A percentile compares a stretch with the other conserved stretches of the same genome.
Conservation (phyloP, 2,329 filamentous ascomycete species). For the Pseudocercospora eumusae region DNA sequence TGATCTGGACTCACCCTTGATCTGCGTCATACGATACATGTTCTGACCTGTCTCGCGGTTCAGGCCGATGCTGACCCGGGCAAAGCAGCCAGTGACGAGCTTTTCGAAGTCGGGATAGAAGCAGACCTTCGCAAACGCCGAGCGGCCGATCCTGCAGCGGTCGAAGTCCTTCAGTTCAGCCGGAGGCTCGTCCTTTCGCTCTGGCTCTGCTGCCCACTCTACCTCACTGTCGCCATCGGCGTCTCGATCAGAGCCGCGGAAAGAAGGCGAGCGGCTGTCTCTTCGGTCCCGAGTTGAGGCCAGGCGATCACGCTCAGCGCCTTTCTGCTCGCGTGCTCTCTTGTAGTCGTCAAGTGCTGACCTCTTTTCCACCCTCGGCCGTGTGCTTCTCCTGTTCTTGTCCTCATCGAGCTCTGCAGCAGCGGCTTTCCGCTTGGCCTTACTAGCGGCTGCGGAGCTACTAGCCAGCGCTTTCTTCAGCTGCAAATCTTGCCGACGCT, state of each 20-base stretch:
- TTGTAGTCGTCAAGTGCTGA: conserved; percentile 74
- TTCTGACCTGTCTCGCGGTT: conserved; percentile 69
- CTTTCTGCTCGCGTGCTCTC: conserved; percentile 61
- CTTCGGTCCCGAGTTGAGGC: conserved; percentile 45
- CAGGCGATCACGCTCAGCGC: conserved; percentile 50
- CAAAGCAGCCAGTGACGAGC: conserved; percentile 79
- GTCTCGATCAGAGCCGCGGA: conserved; percentile 53
- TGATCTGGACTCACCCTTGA: conserved; percentile 66
- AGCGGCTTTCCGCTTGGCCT: conserved; percentile 71
- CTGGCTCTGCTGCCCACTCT: conserved; percentile 67
- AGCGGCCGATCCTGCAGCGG: conserved; percentile 77
- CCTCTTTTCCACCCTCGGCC: conserved; percentile 46
- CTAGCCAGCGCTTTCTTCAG: conserved; percentile 70
- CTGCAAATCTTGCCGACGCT: conserved; percentile 76
- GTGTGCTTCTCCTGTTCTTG: conserved; percentile 62
- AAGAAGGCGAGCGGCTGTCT: conserved; percentile 49
- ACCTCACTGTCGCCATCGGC: conserved; percentile 75
- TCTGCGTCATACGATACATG: conserved; percentile 82
- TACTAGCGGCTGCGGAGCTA: conserved; percentile 58
- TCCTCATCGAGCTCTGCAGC: conserved; percentile 76
- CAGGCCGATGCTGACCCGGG: conserved; percentile 78
- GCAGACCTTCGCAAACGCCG: conserved; percentile 85
- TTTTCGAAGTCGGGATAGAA: conserved; percentile 89
- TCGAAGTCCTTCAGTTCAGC: conserved; percentile 80
- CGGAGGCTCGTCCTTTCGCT: conserved; percentile 60